Evolutionary conservation across 2,329 filamentous ascomycete species (phyloP), one percentile per base, ranked within the genome.

Genomic region (Fusarium pseudonygamai): DNA sequence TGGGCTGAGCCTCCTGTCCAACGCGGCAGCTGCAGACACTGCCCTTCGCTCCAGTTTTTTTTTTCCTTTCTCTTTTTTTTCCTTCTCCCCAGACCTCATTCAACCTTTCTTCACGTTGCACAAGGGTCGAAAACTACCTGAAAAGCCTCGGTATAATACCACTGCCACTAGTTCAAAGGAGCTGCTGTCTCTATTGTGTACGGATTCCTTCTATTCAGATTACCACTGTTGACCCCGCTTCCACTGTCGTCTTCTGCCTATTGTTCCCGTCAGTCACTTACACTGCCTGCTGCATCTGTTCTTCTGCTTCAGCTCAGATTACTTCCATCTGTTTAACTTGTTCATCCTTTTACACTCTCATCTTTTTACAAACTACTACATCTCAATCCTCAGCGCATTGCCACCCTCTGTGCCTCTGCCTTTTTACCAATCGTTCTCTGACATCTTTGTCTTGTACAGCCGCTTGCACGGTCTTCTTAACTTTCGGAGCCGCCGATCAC

Each of bases 31-130:
- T 28, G 37, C 52, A 62, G 39, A 47, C 64, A 66, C 57, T 65
- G 68, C 72, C 72, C 72, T 55, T 67, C 61, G 64, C 55, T 72
- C 72, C 72, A 74, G 57, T 75, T 75, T 74, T 75, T 74, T 69
- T 60, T 39, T 10, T 16, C 45, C 42, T 50, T 5, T 30, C 46
- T n/a, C 30, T 53, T 58, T 49, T 43, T 55, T 57, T 46, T 42
- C 37, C 45, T 55, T 37, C 52, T 28, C 46, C 43, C 30, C 57
- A 34, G 28, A n/a, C 69, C 53, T 30, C 14, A 36, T 8, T 36
- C 16, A 55, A 56, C 42, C 60, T 34, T 43, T 62, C 64, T 56
- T 24, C 43, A n/a, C 34, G 63, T 64, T 53, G 30, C 69, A 65
- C 46, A 53, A 60, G 50, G 28, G 42, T 49, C 39, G n/a, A 37